These are phyloP conservation scores for Macrophomina tecta DNA, from an alignment of 2,329 filamentous ascomycete genomes.

Conservation along the genomic window DNA sequence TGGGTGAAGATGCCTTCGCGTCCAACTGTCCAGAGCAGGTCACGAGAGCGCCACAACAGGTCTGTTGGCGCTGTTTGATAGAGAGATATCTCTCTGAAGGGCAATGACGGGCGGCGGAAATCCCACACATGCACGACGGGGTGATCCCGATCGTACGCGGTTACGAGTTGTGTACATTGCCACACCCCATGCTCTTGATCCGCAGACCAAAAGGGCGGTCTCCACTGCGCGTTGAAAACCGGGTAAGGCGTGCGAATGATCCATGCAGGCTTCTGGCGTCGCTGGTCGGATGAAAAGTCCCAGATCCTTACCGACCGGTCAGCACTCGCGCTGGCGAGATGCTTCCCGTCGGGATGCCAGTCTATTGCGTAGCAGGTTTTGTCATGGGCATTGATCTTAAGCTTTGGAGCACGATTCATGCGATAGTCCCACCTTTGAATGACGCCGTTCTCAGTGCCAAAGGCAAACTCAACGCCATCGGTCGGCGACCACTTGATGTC, in stretches of 20 bases:
- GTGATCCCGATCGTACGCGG: constrained; percentile 67
- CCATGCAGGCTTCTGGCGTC: constrained; percentile 64
- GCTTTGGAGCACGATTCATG: constrained; percentile 60
- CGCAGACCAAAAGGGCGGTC: constrained; percentile 63
- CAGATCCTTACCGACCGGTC: constrained; percentile 69
- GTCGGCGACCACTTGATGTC: constrained; percentile 70
- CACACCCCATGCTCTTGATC: constrained; percentile 60
- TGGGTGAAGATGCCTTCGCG: constrained; percentile 67
- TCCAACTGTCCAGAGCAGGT: constrained; percentile 69
- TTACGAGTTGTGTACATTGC: constrained; percentile 67
- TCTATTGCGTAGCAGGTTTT: constrained; percentile 67
- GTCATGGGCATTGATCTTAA: constrained; percentile 68
- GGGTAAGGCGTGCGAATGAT: constrained; percentile 66
- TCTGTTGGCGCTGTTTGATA: constrained; percentile 63
- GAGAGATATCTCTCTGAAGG: constrained; percentile 65
- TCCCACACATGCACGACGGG: constrained; percentile 69
- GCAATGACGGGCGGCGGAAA: constrained; percentile 65
- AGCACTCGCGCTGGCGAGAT: constrained; percentile 66
- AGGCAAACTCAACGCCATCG: constrained; percentile 67
- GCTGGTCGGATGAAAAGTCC: constrained; percentile 64
- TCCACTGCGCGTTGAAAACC: constrained; percentile 67
- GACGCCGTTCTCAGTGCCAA: constrained; percentile 67
- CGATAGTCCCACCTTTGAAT: constrained; percentile 70
- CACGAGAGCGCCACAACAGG: constrained; percentile 68
- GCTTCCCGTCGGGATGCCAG: constrained; percentile 71